Conservation (phyloP, 495 filamentous ascomycete genomes). For the Penicillium antarcticum region DNA sequence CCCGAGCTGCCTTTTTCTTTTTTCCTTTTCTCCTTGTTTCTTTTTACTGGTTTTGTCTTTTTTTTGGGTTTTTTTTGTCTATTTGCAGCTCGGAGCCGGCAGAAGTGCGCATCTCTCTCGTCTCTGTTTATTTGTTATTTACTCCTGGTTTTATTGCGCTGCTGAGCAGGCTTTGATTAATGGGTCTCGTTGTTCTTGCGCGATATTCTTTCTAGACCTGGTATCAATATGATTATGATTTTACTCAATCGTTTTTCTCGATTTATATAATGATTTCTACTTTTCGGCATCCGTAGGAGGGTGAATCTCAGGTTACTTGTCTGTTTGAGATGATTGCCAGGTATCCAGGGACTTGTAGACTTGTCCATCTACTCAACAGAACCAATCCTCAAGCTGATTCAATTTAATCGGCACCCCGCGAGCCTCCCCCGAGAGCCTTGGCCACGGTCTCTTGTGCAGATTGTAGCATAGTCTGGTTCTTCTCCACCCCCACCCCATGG, state of each 20-base stretch:
- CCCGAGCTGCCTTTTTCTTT: constrained; percentile 19
- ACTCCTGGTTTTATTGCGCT: constrained; percentile 16
- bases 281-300: no score
- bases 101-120: constrained; percentile 51
- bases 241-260: background rate
- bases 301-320: no score
- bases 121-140: constrained; percentile 10
- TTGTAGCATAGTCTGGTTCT: constrained; percentile 13
- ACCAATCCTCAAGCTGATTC: no score
- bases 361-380: no score
- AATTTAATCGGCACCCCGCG: constrained; percentile 12
- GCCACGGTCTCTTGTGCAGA: constrained; percentile 23
- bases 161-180: constrained; percentile 24
- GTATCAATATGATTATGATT: constrained; percentile 25
- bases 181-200: constrained; percentile 1
- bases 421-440: constrained; percentile 27
- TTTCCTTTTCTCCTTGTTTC: constrained; percentile 26
- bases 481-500: background rate
- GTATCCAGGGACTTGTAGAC: no score
- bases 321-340: no score
- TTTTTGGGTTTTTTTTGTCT: constrained; percentile 18
- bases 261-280: no score
- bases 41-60: constrained; percentile 19
- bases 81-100: constrained; percentile 33
- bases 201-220: constrained; percentile 16